These are phyloP conservation scores for Diutina mesorugosa DNA, from an alignment of 1,139 yeast genomes.

Conservation along the genomic window DNA sequence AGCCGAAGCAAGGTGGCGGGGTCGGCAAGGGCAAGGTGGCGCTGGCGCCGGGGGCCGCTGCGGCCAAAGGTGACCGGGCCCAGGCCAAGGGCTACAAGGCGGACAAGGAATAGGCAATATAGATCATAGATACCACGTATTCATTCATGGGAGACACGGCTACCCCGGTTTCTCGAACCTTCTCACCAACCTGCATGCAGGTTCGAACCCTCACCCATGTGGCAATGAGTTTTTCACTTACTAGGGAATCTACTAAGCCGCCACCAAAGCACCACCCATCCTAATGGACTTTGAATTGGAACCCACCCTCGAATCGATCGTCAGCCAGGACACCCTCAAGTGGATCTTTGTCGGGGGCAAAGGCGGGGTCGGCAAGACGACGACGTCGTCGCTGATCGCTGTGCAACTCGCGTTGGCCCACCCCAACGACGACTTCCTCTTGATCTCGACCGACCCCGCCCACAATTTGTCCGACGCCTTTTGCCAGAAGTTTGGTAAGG, in stretches of 20 bases:
- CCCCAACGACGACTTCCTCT: slow-evolving; percentile 67
- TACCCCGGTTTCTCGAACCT: neutral
- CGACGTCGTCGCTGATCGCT: slow-evolving; percentile 91
- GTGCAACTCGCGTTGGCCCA: slow-evolving; percentile 77
- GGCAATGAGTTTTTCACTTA: neutral
- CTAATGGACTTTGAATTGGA: slow-evolving; percentile 39
- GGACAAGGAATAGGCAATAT: neutral
- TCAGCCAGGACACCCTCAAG: slow-evolving; percentile 58
- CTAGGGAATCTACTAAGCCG: too few species aligned
- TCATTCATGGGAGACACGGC: too few species aligned
- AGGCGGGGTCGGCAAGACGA: slow-evolving; percentile 98
- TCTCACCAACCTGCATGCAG: neutral
- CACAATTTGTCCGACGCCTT: slow-evolving; percentile 95
- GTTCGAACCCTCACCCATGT: neutral
- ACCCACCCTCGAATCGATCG: slow-evolving; percentile 55
- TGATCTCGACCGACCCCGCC: slow-evolving; percentile 97
- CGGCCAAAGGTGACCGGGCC: neutral
- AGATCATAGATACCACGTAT: neutral
- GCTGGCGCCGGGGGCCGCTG: neutral
- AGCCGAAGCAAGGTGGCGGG: slow-evolving; percentile 1
- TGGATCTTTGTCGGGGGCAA: slow-evolving; percentile 99
- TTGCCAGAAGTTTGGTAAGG: slow-evolving; percentile 95
- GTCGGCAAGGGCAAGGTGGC: slow-evolving; percentile 2
- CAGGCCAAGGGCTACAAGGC: neutral
- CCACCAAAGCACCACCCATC: too few species aligned